Base-by-base conservation (phyloP, 2,329 filamentous ascomycete species). In the Trichophyton schoenleinii region DNA sequence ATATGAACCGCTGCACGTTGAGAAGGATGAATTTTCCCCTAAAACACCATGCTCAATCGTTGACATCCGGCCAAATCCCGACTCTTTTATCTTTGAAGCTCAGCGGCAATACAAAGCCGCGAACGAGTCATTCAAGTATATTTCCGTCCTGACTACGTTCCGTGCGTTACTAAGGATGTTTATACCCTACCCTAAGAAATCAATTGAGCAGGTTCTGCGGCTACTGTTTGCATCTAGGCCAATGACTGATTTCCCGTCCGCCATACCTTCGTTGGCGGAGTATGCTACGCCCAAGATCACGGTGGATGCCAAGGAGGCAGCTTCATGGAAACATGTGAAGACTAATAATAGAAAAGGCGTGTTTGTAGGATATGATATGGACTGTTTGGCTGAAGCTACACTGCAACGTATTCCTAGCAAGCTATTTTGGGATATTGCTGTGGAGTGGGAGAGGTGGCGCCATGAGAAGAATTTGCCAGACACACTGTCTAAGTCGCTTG, bases 1-100 rank as follows among this genome's bases (percentile, higher is more conserved):
- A 1, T 84, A 83, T 67, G 89, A 95, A 67, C 87, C 89, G 0
- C 76, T 96, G 15, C 72, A 76, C 25, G 80, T 83, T 2, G 63
- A 76, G 3, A 59, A 72, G 0, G 68, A 80, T 0, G 91, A 95
- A 65, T 86, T 89, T 67, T 89, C 80, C 70, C 89, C 89, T 1
- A 76, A 80, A 3, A 65, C 66, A 18, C 66, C 74, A 5, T 68
- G 70, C 5, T 68, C 70, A 0, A 63, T 75, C 11, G 60, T 74
- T 8, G 73, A 73, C 63, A 72, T 75, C 57, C 71, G 72, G 62
- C 64, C 71, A 2, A 65, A 74, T 58, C 46, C 67, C 18, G 66
- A 71, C 36, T 66, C 69, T 6, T 62, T 64, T 1, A 61, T 67
- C 15, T 28, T 69, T 13, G 61, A 66, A 15, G 64, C 67, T 13